Evolutionary conservation across 768 basidiomycete genomes (phyloP).

Genomic region (Trametes sanguinea): DNA sequence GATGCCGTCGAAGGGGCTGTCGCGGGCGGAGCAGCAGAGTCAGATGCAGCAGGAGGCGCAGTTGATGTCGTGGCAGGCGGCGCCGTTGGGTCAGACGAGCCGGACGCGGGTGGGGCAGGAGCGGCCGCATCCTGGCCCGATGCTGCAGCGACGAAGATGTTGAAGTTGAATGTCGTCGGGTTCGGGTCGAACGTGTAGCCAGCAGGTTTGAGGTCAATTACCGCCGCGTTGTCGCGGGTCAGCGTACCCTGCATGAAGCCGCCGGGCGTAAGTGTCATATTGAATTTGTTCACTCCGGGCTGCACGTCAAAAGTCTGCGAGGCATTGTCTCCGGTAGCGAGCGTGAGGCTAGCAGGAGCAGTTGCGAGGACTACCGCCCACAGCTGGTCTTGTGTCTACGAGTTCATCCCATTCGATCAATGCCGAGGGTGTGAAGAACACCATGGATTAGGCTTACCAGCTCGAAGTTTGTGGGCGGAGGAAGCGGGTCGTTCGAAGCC

Average conservation of each 20-base stretch:
- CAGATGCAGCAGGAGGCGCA: background rate
- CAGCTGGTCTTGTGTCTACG: slow-evolving; percentile 51
- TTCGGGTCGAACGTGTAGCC: slow-evolving; percentile 43
- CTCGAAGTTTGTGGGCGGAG: slow-evolving; percentile 50
- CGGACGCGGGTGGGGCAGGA: background rate
- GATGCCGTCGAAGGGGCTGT: background rate
- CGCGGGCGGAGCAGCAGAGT: background rate
- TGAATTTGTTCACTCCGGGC: slow-evolving; percentile 62
- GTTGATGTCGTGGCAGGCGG: background rate
- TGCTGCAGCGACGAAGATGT: slow-evolving; percentile 50
- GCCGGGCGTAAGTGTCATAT: slow-evolving; percentile 52
- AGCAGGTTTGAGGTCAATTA: slow-evolving; percentile 50
- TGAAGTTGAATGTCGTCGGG: slow-evolving; percentile 56
- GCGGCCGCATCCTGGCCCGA: background rate
- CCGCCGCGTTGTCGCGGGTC: slow-evolving; percentile 48
- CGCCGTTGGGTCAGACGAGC: too few relatives aligned
- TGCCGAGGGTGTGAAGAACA: background rate
- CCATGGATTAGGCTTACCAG: slow-evolving; percentile 41
- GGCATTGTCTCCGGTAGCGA: slow-evolving; percentile 45
- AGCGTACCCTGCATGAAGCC: slow-evolving; percentile 57
- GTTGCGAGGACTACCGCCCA: slow-evolving; percentile 68
- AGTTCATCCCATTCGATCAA: background rate
- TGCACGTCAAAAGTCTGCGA: slow-evolving; percentile 41
- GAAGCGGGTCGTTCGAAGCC: slow-evolving; percentile 44
- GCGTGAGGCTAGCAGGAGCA: slow-evolving; percentile 51